phyloP scores from a whole-genome alignment of 129 eudicot genomes.

The Silybum marianum region DNA sequence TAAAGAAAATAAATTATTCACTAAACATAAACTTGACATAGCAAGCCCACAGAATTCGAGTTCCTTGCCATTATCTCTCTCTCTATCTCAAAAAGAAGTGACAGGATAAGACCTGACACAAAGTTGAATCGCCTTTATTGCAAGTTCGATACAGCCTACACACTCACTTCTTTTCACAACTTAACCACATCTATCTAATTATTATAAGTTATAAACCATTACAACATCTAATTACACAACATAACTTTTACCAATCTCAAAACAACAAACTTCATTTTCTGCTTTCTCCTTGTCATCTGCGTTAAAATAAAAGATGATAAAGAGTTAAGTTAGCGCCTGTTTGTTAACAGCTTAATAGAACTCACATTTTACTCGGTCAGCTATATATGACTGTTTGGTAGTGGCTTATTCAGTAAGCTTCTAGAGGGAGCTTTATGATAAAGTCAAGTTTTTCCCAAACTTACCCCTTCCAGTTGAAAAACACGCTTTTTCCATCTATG shows the following conservation, averaged over 20 bases:
- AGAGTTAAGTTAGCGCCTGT: too few species aligned
- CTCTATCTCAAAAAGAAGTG: conserved; percentile 26
- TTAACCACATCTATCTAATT: background rate
- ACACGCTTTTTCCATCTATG: too few species aligned
- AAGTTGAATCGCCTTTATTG: conserved; percentile 38
- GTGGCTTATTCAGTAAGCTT: too few species aligned
- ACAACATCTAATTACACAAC: background rate
- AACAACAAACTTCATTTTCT: background rate
- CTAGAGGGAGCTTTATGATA: too few species aligned
- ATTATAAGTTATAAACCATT: background rate
- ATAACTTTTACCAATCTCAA: background rate
- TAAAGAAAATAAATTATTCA: conserved; percentile 19
- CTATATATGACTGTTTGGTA: too few species aligned
- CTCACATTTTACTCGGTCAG: too few species aligned
- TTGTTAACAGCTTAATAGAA: too few species aligned
- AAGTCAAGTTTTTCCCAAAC: too few species aligned
- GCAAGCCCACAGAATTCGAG: conserved; percentile 19
- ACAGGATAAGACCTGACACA: conserved; percentile 36
- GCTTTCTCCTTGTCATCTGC: background rate
- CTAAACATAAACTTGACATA: conserved; percentile 37
- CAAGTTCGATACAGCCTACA: conserved; percentile 33
- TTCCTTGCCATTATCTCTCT: conserved; percentile 37
- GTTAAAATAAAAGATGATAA: background rate
- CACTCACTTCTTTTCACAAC: conserved; percentile 18
- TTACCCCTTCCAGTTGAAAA: too few species aligned